Conservation (phyloP, 192 early-diverging fungal genomes). For the Coemansia brasiliensis region DNA sequence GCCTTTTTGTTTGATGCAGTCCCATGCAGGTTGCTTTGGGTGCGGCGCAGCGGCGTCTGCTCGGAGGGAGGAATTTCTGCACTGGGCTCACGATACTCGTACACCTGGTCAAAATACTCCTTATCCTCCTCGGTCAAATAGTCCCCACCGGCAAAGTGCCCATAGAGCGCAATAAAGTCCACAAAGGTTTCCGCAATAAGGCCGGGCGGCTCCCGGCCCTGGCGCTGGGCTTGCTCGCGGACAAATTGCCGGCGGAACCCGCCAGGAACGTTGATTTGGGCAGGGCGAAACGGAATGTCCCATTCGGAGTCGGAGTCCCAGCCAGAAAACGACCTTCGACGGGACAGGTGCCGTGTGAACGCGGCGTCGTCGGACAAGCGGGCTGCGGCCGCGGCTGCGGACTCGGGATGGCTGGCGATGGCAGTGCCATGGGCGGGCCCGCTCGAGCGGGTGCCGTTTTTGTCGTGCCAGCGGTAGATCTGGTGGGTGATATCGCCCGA, state of each 20-base stretch:
- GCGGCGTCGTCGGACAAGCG: conserved; percentile 56
- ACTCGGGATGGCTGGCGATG: conserved; percentile 5
- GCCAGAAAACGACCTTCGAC: conserved; percentile 46
- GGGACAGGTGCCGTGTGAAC: conserved; percentile 32
- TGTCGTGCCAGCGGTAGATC: conserved; percentile 88
- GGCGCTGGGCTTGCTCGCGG: conserved; percentile 66
- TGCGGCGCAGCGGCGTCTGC: conserved; percentile 35
- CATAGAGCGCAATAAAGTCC: conserved; percentile 92
- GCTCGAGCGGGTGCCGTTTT: conserved; percentile 46
- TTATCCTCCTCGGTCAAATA: conserved; percentile 78
- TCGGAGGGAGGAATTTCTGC: conserved; percentile 4
- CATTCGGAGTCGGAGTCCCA: conserved; percentile 54
- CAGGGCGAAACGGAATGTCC: conserved; percentile 35
- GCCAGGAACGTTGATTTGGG: conserved; percentile 72
- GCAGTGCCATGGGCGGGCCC: conserved; percentile 6
- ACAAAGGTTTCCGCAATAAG: conserved; percentile 85
- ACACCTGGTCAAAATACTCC: conserved; percentile 56
- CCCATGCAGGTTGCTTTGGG: conserved; percentile 22
- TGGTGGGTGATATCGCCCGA: conserved; percentile 82
- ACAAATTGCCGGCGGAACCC: conserved; percentile 91
- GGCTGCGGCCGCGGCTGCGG: conserved; percentile 37
- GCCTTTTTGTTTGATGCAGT: conserved; percentile 69
- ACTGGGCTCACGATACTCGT: conserved; percentile 14
- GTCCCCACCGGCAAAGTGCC: conserved; percentile 94
- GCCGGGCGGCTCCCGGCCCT: conserved; percentile 66